Evolutionary conservation across 352 stramenopile genomes (phyloP), one percentile per base, ranked within the genome.

Genomic region (Globisporangium acanthophoron): DNA sequence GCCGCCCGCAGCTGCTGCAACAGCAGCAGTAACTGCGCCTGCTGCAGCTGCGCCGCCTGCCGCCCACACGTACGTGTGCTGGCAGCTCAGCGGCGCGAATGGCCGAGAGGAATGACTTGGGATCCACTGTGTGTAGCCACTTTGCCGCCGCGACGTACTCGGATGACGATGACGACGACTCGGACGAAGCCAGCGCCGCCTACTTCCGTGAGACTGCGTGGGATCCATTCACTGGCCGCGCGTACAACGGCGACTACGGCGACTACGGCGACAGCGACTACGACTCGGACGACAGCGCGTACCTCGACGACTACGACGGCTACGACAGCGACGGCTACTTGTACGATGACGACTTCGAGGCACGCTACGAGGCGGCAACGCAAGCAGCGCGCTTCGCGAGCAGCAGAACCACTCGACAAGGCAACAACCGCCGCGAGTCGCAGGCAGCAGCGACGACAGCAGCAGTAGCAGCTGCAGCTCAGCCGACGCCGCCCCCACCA

Each of bases 401-500:
- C 41, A 27, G 12, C 9, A 21, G 8, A 12, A 56, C 0, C 43
- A 48, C 48, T 20, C 52, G 59, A 9, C 47, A 27, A 33, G 35
- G 35, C 15, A 27, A 49, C 18, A 37, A 3, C 40, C 48, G 27
- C 48, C 27, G 13, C 11, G 4, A 13, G 9, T 33, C 45, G 39
- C 44, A 40, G 37, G 33, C 45, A 16, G 3, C 20, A 3, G 3
- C 54, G 37, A 43, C 37, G 3, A 18, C 37, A 18, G 12, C 45
- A 24, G 3, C 31, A n/a, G 7, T 54, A 21, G 6, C 48, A 37
- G 47, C 49, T 20, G 21, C 43, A 12, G 31, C 39, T 2, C 29
- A 50, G 40, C 40, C 47, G 9, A 53, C 56, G 11, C 47, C 61
- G 1, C 43, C 53, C 20, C 60, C 74, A 11, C 60, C 59, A 12